Evolutionary conservation across 106 monocot genomes (phyloP).

Genomic region (Hemerocallis citrina): DNA sequence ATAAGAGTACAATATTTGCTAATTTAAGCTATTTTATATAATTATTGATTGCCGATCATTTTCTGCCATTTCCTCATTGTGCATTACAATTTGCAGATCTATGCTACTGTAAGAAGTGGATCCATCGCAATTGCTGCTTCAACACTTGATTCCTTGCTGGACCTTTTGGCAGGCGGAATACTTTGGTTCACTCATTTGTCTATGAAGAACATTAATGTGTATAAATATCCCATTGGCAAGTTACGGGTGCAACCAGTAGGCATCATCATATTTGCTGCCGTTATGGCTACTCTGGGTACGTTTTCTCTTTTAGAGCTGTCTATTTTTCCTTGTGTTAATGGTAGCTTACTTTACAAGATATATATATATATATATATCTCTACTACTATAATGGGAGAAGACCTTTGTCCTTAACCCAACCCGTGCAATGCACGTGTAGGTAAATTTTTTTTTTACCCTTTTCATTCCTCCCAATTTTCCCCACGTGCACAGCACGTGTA

Average conservation of each 20-base stretch:
- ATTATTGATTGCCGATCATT: background rate
- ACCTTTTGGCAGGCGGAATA: slow-evolving; percentile 92
- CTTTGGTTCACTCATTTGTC: slow-evolving; percentile 89
- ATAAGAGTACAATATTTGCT: background rate
- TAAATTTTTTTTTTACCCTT: too few species aligned
- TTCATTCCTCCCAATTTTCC: too few species aligned
- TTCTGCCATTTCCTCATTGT: background rate
- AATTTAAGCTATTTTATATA: slow-evolving; percentile 1
- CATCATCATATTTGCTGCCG: slow-evolving; percentile 88
- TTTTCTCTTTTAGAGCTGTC: background rate
- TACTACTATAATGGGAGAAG: too few species aligned
- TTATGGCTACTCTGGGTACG: slow-evolving; percentile 94
- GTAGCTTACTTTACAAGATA: too few species aligned
- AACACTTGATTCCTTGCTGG: slow-evolving; percentile 88
- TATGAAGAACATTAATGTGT: slow-evolving; percentile 84
- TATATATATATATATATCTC: too few species aligned
- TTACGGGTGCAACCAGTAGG: slow-evolving; percentile 91
- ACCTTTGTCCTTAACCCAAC: too few species aligned
- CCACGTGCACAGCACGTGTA: too few species aligned
- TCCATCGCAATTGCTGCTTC: slow-evolving; percentile 94
- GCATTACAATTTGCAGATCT: slow-evolving; percentile 33
- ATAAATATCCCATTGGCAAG: slow-evolving; percentile 92
- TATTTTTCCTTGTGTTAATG: background rate
- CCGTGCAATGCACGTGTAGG: too few species aligned
- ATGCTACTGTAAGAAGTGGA: slow-evolving; percentile 76